Percentiles rank a stretch among this genome's conserved stretches.
Evolutionary conservation across 345 rosid species (phyloP).

Genomic region (Diplotaxis tenuifolia): DNA sequence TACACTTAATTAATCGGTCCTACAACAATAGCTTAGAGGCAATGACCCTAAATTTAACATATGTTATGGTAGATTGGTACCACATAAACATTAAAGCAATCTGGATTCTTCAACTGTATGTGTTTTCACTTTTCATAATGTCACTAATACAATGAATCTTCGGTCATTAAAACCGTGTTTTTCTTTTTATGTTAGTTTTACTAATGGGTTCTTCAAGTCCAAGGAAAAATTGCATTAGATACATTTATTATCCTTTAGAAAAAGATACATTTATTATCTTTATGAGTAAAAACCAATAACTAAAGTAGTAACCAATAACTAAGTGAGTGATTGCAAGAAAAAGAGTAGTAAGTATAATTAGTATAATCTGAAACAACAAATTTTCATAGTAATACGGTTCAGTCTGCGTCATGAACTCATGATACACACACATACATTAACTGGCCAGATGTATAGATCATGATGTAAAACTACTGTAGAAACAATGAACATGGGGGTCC

Average conservation of each 20-base stretch:
- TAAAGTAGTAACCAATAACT: too few species aligned
- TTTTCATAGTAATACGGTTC: neutral
- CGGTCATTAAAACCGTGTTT: slow-evolving; percentile 8
- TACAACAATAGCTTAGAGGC: neutral
- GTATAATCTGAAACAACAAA: neutral
- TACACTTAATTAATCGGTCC: slow-evolving; percentile 7
- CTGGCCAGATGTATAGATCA: slow-evolving; percentile 17
- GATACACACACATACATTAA: slow-evolving; percentile 6
- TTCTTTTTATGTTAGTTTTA: slow-evolving; percentile 14
- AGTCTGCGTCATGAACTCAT: neutral
- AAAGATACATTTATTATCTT: slow-evolving; percentile 25
- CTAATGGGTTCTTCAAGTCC: neutral
- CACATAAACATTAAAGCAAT: neutral
- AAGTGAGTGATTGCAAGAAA: too few species aligned
- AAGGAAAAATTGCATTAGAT: slow-evolving; percentile 19
- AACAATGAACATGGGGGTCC: slow-evolving; percentile 24
- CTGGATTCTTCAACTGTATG: neutral
- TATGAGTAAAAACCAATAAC: neutral
- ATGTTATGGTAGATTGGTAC: neutral
- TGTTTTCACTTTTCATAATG: neutral
- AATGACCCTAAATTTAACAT: slow-evolving; percentile 15
- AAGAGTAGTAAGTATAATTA: slow-evolving; percentile 2
- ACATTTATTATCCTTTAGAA: slow-evolving; percentile 26
- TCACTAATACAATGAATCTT: slow-evolving; percentile 3
- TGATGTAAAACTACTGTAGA: slow-evolving; percentile 20